These are phyloP conservation scores for Graphilbum ipis-grandicollis DNA, from an alignment of 2,329 filamentous ascomycete genomes.

Conservation along the genomic window DNA sequence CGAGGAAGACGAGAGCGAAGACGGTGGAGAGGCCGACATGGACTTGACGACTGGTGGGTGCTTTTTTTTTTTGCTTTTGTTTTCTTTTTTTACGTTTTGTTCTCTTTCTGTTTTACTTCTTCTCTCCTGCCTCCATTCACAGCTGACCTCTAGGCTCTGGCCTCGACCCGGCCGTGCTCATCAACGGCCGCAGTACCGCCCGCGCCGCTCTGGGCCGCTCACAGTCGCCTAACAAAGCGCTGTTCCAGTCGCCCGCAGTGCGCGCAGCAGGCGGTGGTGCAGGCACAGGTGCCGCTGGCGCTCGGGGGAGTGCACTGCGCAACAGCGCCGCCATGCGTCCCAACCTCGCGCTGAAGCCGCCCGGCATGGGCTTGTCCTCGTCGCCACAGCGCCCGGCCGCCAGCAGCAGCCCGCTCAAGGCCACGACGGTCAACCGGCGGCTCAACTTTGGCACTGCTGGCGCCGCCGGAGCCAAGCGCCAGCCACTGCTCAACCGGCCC, in stretches of 20 bases:
- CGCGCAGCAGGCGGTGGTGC: conserved; percentile 13
- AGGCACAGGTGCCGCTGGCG: background rate
- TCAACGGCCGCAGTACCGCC: conserved; percentile 31
- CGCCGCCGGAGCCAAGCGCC: conserved; percentile 11
- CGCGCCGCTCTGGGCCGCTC: conserved; percentile 27
- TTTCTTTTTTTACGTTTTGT: too few relatives aligned
- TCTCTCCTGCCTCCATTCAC: too few relatives aligned
- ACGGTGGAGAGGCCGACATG: conserved; percentile 25
- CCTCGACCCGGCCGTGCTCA: conserved; percentile 33
- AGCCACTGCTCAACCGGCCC: background rate
- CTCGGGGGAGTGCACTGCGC: background rate
- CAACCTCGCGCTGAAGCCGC: conserved; percentile 37
- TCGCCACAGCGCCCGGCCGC: conserved; percentile 23
- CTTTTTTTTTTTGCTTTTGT: too few relatives aligned
- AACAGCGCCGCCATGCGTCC: conserved; percentile 5
- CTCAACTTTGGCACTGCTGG: conserved; percentile 30
- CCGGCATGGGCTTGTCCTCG: conserved; percentile 14
- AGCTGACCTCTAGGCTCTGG: conserved; percentile 26
- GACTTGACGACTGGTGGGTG: conserved; percentile 23
- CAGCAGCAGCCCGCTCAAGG: conserved; percentile 14
- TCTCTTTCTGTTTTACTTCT: too few relatives aligned
- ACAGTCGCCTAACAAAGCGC: conserved; percentile 46
- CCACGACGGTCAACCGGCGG: conserved; percentile 28
- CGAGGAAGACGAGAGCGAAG: conserved; percentile 17
- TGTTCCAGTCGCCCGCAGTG: conserved; percentile 41